Evolutionary conservation across 179 eudicot species (phyloP), one percentile per base, ranked within the genome.

Genomic region (Pouteria campechiana): DNA sequence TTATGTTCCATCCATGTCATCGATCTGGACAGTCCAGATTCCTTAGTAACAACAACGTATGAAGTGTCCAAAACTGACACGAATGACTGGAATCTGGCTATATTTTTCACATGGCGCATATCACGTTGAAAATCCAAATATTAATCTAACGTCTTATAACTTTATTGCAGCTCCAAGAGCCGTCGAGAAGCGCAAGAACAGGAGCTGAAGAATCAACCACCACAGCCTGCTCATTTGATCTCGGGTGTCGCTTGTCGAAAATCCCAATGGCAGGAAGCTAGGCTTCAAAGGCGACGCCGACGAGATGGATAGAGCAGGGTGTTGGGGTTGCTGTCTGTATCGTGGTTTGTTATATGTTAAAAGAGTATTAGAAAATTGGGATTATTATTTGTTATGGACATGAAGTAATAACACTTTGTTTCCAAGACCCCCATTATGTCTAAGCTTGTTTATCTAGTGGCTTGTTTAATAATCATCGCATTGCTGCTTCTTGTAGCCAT

Each of bases 111-210:
- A 15, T 38, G 7, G 3, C 3, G 5, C 3, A 15, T 25, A 29
- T n/a, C 4, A 25, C 6, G 2, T 46, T 32, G n/a, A 0, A 7
- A 6, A 34, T 17, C 9, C 25, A 5, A 24, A 20, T 17, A 3
- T 18, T 34, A 34, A 17, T 6, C 11, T 7, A 9, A 13, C 20
- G 19, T 2, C 6, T 32, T 32, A 13, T 4, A 32, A 60, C 6
- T 38, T 58, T 39, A n/a, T n/a, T n/a, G n/a, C 70, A 73, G 79
- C 79, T 14, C 79, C 79, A 53, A 60, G 75, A 45, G 79, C 79
- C 44, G 61, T 73, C 75, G 75, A 73, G 74, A 73, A 73, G 35
- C 69, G 79, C 79, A 73, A 73, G 72, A 69, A 57, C 63, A 64
- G 75, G 62, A 37, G 65, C 75, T 73, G 46, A 64, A 21, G 16